Evolutionary conservation across 768 basidiomycete species (phyloP).

Genomic region (Tulasnella sp.): DNA sequence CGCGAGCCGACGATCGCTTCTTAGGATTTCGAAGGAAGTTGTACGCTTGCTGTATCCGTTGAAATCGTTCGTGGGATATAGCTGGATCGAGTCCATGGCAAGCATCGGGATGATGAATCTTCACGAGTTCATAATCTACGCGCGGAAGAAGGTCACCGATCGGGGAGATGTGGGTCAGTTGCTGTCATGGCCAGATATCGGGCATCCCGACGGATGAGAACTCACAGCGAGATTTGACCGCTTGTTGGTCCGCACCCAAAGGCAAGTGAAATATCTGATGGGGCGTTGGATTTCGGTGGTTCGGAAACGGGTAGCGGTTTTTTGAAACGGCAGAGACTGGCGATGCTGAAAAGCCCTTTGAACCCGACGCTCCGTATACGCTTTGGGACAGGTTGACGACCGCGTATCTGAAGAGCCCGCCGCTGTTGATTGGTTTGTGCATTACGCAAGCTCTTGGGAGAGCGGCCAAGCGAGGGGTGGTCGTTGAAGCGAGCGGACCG

Average conservation of each 20-base stretch:
- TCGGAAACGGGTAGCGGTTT: constrained; percentile 52
- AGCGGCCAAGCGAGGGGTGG: not conserved
- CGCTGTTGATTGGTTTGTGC: not conserved
- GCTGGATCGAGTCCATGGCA: constrained; percentile 32
- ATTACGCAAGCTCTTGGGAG: not conserved
- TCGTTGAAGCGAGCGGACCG: not conserved
- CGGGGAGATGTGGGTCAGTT: constrained; percentile 18
- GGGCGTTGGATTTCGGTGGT: constrained; percentile 51
- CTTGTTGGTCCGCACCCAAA: constrained; percentile 47
- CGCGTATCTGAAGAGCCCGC: not conserved
- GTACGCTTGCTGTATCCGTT: constrained; percentile 65
- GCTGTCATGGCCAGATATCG: not conserved
- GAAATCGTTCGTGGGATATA: constrained; percentile 59
- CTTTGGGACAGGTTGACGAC: not conserved
- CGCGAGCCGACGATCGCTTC: not conserved
- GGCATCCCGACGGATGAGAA: constrained; percentile 24
- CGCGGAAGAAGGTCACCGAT: not conserved
- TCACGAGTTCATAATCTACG: constrained; percentile 73
- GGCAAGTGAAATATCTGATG: constrained; percentile 64
- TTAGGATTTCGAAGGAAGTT: constrained; percentile 46
- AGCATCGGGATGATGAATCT: constrained; percentile 75
- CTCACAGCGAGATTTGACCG: constrained; percentile 59
- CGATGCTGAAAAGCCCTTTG: constrained; percentile 7
- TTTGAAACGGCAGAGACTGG: constrained; percentile 14
- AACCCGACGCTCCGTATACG: not conserved